These are phyloP conservation scores for Fusarium chuoi DNA, from an alignment of 2,329 filamentous ascomycete species.

Conservation along the genomic window DNA sequence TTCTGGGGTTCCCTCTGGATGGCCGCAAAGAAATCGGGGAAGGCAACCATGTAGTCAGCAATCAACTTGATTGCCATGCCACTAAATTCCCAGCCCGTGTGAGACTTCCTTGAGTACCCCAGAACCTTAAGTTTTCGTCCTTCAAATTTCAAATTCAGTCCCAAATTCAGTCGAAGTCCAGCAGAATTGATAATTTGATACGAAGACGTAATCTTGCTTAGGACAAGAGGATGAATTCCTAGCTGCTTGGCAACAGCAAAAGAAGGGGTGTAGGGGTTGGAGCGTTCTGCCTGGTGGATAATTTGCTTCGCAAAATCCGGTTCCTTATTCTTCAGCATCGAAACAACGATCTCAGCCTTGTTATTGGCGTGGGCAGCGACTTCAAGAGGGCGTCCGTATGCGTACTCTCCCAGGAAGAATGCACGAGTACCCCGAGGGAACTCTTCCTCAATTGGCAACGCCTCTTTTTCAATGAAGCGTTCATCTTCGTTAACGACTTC, in stretches of 20 bases:
- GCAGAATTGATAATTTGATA: constrained; percentile 84
- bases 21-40: constrained; percentile 93
- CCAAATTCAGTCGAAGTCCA: constrained; percentile 86
- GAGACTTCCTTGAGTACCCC: constrained; percentile 89
- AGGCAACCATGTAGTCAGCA: constrained; percentile 88
- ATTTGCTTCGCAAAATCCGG: constrained; percentile 82
- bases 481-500: constrained; percentile 90
- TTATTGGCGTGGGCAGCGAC: constrained; percentile 78
- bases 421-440: constrained; percentile 85
- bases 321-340: constrained; percentile 76
- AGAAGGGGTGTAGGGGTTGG: constrained; percentile 83
- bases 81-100: constrained; percentile 96
- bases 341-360: constrained; percentile 83
- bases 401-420: constrained; percentile 94
- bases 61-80: constrained; percentile 83
- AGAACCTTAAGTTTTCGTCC: constrained; percentile 94
- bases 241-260: constrained; percentile 88
- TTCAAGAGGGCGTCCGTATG: constrained; percentile 90
- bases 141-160: constrained; percentile 97
- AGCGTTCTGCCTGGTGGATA: constrained; percentile 74
- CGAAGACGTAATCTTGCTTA: constrained; percentile 96
- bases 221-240: constrained; percentile 82
- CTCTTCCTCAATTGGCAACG: constrained; percentile 90
- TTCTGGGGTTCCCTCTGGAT: constrained; percentile 87
- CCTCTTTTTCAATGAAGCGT: constrained; percentile 89